Base-by-base conservation (phyloP, 768 basidiomycete genomes). In the Lyophyllum semitale region DNA sequence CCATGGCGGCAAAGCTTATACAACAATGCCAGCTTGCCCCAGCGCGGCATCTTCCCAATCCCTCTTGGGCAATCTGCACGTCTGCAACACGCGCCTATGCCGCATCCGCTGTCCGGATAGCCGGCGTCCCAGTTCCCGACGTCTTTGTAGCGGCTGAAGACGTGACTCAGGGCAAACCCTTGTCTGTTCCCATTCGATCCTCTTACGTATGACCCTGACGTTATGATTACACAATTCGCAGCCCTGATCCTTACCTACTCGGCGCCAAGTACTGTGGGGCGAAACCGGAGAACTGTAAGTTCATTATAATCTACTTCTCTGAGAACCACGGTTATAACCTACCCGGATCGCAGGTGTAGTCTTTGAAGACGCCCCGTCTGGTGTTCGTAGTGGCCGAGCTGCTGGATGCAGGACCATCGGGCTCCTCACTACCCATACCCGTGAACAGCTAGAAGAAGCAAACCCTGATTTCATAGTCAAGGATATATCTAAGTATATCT, bases 351-450 rank as follows among this genome's bases (percentile, higher is more conserved):
- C 49, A 87, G 89, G 88, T 62, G 76, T 96, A 44, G 95, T 97
- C 15, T 82, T 98, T 29, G 94, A 96, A 67, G 96, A 98, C 72
- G 92, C 95, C 2, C 94, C 94, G 1, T 84, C 84, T 15, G 95
- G 95, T 18, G 78, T 98, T 62, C 76, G 75, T 37, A 89, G 93
- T 55, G 94, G 94, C 11, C 75, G 82, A 42, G 82, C 87, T 0
- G 91, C 93, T 5, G 95, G 96, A 13, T 88, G 89, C 68, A 89
- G 81, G 66, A 93, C 92, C 0, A 76, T 98, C 45, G 96, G 84
- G 1, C 72, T 97, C 26, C 77, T 92, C 55, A 98, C 95, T 1
- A 85, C 88, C 5, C 94, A 96, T 69, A 78, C 79, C 23, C 76
- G 83, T 48, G 82, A 84, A 54, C 82, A 87, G 60, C 76, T 98